Conservation (phyloP, 2,329 filamentous ascomycete genomes). For the Fusarium acutatum region DNA sequence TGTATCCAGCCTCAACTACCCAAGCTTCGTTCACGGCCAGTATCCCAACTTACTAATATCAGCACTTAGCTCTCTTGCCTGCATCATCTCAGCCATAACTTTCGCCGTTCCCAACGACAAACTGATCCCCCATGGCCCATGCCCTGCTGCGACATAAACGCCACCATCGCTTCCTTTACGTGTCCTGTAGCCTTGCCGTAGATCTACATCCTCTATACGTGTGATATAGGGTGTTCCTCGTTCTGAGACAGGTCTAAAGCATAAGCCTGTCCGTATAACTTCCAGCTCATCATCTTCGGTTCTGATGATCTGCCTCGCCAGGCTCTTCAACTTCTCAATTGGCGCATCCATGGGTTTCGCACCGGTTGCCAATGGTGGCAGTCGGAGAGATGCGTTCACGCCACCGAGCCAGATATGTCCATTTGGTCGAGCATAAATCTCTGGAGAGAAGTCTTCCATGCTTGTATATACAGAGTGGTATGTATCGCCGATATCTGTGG, state of each 20-base stretch:
- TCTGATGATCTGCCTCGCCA: conserved; percentile 59
- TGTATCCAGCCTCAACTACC: background rate
- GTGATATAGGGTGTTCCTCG: conserved; percentile 71
- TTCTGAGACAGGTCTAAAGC: conserved; percentile 75
- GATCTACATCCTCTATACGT: conserved; percentile 62
- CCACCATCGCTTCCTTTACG: conserved; percentile 60
- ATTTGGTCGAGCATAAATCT: conserved; percentile 73
- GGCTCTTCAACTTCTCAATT: conserved; percentile 58
- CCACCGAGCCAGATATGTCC: conserved; percentile 79
- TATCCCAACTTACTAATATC: conserved; percentile 56
- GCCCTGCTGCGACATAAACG: conserved; percentile 75
- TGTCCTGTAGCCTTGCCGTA: conserved; percentile 60
- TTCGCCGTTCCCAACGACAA: conserved; percentile 73
- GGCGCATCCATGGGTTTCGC: conserved; percentile 38
- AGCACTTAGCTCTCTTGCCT: conserved; percentile 64
- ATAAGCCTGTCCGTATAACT: conserved; percentile 71
- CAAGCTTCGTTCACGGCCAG: background rate
- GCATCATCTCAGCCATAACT: conserved; percentile 75
- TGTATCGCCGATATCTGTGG: conserved; percentile 54
- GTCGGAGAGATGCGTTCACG: conserved; percentile 69
- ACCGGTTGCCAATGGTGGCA: conserved; percentile 58
- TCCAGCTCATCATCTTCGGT: conserved; percentile 60
- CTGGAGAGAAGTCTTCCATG: conserved; percentile 70
- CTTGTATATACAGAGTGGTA: conserved; percentile 77
- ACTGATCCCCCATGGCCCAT: conserved; percentile 80